These are phyloP conservation scores for Skeletonema menzelii DNA, from an alignment of 108 stramenopile genomes.

Conservation along the genomic window DNA sequence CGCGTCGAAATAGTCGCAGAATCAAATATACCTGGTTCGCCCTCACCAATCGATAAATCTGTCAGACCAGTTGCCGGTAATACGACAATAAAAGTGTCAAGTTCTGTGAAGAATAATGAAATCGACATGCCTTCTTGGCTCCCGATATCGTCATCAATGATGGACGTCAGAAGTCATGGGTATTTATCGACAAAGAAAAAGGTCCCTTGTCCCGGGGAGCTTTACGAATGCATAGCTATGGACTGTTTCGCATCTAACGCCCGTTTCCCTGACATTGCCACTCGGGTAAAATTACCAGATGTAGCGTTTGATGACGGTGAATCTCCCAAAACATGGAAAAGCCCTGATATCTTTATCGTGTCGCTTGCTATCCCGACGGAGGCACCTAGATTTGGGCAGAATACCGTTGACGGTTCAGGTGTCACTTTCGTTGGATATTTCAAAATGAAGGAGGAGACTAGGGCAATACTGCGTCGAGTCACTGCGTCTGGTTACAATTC, in stretches of 20 bases:
- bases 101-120: slow-evolving; percentile 54
- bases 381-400: slow-evolving; percentile 63
- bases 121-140: slow-evolving; percentile 66
- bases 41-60: not conserved
- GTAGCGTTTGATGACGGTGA: slow-evolving; percentile 41
- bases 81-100: slow-evolving; percentile 59
- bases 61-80: slow-evolving; percentile 62
- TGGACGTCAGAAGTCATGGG: slow-evolving; percentile 69
- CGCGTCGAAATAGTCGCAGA: not conserved
- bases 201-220: slow-evolving; percentile 65
- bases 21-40: not conserved
- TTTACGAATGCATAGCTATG: slow-evolving; percentile 68
- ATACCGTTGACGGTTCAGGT: slow-evolving; percentile 70
- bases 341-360: slow-evolving; percentile 75
- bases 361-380: slow-evolving; percentile 78
- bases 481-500: slow-evolving; percentile 76
- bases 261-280: slow-evolving; percentile 67
- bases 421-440: slow-evolving; percentile 72
- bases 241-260: slow-evolving; percentile 73
- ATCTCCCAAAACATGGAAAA: slow-evolving; percentile 65
- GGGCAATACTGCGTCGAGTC: slow-evolving; percentile 75
- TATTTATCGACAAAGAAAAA: slow-evolving; percentile 77
- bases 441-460: slow-evolving; percentile 73
- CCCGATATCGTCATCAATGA: slow-evolving; percentile 27
- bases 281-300: slow-evolving; percentile 63